phyloP scores from a whole-genome alignment of 306 rosid genomes.

The Cucurbita argyrosperma region DNA sequence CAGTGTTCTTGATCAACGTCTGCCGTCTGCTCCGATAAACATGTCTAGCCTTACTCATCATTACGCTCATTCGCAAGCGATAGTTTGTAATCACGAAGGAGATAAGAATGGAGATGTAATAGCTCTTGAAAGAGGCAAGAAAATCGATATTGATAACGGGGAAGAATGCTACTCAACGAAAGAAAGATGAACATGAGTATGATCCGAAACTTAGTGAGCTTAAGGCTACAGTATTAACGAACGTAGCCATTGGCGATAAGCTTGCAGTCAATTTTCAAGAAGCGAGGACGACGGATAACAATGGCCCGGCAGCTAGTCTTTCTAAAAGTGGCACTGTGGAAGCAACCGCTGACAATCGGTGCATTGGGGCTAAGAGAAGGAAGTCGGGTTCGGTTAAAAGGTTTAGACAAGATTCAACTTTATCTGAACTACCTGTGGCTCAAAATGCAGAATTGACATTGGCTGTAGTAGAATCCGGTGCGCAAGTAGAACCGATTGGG shows the following conservation, averaged over 20 bases:
- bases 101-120: slow-evolving; percentile 19
- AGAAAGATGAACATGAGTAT: slow-evolving; percentile 29
- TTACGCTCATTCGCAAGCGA: slow-evolving; percentile 28
- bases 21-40: slow-evolving; percentile 25
- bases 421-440: slow-evolving; percentile 15
- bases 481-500: slow-evolving; percentile 10
- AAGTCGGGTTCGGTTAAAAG: slow-evolving; percentile 81
- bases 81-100: slow-evolving; percentile 21
- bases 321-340: slow-evolving; percentile 23
- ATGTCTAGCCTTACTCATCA: slow-evolving; percentile 11
- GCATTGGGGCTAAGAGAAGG: slow-evolving; percentile 74
- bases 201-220: slow-evolving; percentile 85
- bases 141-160: slow-evolving; percentile 16
- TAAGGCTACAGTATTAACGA: slow-evolving; percentile 24
- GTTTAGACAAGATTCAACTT: slow-evolving; percentile 38
- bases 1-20: slow-evolving; percentile 16
- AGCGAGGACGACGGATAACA: slow-evolving; percentile 15
- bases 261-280: slow-evolving; percentile 38
- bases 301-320: slow-evolving; percentile 13
- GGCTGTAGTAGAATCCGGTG: slow-evolving; percentile 13
- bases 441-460: slow-evolving; percentile 26
- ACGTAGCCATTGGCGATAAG: slow-evolving; percentile 26
- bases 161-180: slow-evolving; percentile 10
- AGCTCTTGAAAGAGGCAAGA: slow-evolving; percentile 10
- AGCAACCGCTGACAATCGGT: slow-evolving; percentile 25